Base-by-base conservation (phyloP, 805 yeast species). In the Candida patagonica region DNA sequence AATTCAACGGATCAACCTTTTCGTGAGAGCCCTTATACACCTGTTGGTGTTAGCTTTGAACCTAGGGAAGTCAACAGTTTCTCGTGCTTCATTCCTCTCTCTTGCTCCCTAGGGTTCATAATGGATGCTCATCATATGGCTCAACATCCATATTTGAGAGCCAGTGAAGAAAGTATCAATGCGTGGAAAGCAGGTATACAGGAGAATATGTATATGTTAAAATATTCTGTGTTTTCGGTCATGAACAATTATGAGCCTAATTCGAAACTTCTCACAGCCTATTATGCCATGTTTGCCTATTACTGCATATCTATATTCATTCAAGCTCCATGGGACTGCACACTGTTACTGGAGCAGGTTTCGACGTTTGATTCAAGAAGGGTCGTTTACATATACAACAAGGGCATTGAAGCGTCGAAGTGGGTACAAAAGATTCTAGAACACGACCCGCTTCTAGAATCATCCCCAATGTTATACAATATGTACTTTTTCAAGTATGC, bases 251-350 rank as follows among this genome's bases (percentile, higher is more conserved):
- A n/a, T n/a, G n/a, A n/a, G n/a, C n/a, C n/a, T n/a, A n/a, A n/a
- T n/a, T n/a, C n/a, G n/a, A n/a, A n/a, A n/a, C n/a, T n/a, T n/a
- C n/a, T n/a, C n/a, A n/a, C n/a, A n/a, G n/a, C n/a, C n/a, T 13
- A 33, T 13, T 33, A 33, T 13, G 12, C 37, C 3, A 12, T 13
- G 17, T 33, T 33, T 33, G 37, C 37, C 3, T 20, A 23, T 3
- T 20, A 33, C 16, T 23, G 13, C 13, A 17, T 33, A 12, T 33
- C 37, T 6, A 13, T 22, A 23, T 33, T 33, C 24, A 20, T 23
- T 9, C 29, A 33, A 20, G 26, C 23, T 13, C 37, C 37, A 9
- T 33, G 37, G 37, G 37, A 33, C 16, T 27, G 29, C 13, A 13
- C 24, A 4, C 12, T 22, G 9, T n/a, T 33, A 8, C 16, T 33